Conservation (phyloP, 257 asterid genomes). For the Scutellaria minor region DNA sequence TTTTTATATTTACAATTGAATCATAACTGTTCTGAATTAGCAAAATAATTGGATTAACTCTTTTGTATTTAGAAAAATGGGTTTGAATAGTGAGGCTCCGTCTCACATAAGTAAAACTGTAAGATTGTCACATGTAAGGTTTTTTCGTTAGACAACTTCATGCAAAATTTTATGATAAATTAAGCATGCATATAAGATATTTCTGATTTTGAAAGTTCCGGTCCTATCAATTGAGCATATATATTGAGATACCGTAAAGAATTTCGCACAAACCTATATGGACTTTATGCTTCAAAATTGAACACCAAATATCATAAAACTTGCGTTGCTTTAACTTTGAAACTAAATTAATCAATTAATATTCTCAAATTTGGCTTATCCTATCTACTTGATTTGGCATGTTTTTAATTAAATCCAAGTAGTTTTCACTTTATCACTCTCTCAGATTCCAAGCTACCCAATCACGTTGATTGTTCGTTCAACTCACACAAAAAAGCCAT, state of each 20-base stretch:
- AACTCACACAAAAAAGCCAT: neutral
- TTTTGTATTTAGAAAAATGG: no score
- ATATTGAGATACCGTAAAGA: neutral
- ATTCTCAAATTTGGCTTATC: neutral
- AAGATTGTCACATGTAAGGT: no score
- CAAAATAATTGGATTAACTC: no score
- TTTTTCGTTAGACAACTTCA: no score
- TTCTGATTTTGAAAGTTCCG: neutral
- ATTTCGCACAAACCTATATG: neutral
- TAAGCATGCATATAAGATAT: no score
- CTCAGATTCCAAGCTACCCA: slow-evolving; percentile 19
- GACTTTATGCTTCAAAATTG: neutral
- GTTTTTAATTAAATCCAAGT: neutral
- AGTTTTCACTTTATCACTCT: neutral
- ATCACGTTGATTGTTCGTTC: neutral
- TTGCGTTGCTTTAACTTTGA: neutral
- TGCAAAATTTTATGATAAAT: no score
- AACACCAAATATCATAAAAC: neutral
- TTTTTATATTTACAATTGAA: no score
- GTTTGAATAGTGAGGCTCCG: no score
- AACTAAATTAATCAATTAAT: neutral
- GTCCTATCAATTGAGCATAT: neutral
- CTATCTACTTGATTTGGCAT: neutral
- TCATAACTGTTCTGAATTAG: no score
- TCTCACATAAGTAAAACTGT: no score